Percentiles rank a stretch among this genome's conserved stretches.
Conservation (phyloP, 169 alveolate species). For the Theileria orientalis region DNA sequence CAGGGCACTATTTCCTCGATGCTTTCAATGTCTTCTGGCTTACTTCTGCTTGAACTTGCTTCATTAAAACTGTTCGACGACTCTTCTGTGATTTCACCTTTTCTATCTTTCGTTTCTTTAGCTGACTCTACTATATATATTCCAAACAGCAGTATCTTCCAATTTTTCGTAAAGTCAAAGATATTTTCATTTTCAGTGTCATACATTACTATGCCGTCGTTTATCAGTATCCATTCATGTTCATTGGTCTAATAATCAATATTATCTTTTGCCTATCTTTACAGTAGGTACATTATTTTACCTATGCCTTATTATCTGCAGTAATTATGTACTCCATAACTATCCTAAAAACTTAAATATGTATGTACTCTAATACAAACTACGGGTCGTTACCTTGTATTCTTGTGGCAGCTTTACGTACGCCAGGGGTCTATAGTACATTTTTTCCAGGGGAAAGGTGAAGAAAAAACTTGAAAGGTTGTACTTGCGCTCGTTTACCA, state of each 20-base stretch:
- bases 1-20: conserved; percentile 30
- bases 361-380: background rate
- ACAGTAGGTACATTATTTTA: no score
- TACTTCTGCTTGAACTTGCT: background rate
- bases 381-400: conserved; percentile 2
- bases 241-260: background rate
- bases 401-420: conserved; percentile 42
- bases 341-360: no score
- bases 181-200: conserved; percentile 14
- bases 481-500: conserved; percentile 20
- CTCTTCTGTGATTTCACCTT: background rate
- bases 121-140: conserved; percentile 29
- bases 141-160: conserved; percentile 44
- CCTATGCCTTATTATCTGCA: no score
- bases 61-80: background rate
- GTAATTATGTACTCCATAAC: no score
- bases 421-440: conserved; percentile 38
- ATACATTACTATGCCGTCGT: conserved; percentile 45
- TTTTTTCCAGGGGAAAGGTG: conserved; percentile 45
- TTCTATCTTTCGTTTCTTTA: background rate
- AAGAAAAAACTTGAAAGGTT: conserved; percentile 21
- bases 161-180: conserved; percentile 38
- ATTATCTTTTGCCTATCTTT: background rate
- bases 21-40: background rate
- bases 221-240: conserved; percentile 57